Evolutionary conservation across 1,139 yeast genomes (phyloP).

Genomic region (Meyerozyma guilliermondii): DNA sequence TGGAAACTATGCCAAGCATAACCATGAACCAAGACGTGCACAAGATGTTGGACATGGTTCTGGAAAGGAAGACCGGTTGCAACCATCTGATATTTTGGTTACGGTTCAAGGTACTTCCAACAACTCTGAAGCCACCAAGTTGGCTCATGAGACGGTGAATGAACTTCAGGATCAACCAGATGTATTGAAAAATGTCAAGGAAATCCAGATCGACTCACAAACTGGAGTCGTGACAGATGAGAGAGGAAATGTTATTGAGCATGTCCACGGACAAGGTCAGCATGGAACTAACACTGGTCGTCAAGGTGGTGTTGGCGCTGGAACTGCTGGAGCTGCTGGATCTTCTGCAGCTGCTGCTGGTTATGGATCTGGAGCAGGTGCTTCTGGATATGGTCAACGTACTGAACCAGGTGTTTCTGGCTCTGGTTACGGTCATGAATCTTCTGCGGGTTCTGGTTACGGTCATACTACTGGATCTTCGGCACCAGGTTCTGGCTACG

Average conservation of each 20-base stretch:
- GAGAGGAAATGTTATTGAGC: constrained; percentile 12
- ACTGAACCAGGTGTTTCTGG: background rate
- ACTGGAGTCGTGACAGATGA: constrained; percentile 31
- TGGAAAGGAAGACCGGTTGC: background rate
- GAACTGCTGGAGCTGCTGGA: background rate
- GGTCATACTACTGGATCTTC: too few relatives aligned
- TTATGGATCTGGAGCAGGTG: background rate
- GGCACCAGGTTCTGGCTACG: too few relatives aligned
- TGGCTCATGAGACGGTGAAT: constrained; percentile 28
- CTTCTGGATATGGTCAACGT: background rate
- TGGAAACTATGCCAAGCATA: constrained; percentile 4
- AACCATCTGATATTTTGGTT: constrained; percentile 15
- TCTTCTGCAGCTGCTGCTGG: background rate
- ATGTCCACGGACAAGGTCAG: background rate
- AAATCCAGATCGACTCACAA: constrained; percentile 25
- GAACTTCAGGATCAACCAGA: constrained; percentile 23
- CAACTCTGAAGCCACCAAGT: constrained; percentile 21
- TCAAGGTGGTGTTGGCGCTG: background rate
- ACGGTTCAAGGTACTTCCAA: constrained; percentile 28
- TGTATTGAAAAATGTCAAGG: constrained; percentile 19
- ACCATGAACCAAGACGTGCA: background rate
- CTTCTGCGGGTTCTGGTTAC: too few relatives aligned
- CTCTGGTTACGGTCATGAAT: background rate
- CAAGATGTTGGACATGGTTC: constrained; percentile 4
- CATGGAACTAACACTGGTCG: background rate